phyloP scores from a whole-genome alignment of 2,329 filamentous ascomycete species.

The Aspergillus brunneoviolaceus region DNA sequence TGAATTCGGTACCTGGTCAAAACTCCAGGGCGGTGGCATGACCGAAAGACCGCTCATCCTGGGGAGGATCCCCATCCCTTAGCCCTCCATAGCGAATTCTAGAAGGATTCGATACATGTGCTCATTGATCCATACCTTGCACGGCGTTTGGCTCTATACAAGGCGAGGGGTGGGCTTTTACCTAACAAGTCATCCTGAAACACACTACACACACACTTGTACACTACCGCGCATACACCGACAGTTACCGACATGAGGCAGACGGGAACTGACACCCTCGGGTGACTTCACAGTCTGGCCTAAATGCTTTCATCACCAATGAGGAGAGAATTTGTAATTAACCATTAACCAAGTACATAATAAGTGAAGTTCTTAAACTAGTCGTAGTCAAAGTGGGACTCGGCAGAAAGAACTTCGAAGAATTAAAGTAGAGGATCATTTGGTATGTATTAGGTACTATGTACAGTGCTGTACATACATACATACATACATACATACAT shows the following conservation, averaged over 20 bases:
- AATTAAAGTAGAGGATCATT: neutral
- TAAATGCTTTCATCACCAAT: neutral
- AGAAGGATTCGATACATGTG: conserved; percentile 19
- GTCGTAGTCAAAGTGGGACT: neutral
- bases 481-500: neutral
- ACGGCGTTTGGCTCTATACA: neutral
- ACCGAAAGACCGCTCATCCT: neutral
- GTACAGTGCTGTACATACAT: neutral
- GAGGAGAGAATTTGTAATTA: neutral
- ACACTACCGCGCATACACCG: neutral
- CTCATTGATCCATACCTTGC: neutral
- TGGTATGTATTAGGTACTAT: neutral
- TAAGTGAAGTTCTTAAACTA: neutral
- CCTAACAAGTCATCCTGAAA: conserved; percentile 4
- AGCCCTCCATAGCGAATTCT: conserved; percentile 7
- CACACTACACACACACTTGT: neutral
- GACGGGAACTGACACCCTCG: neutral
- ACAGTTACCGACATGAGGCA: neutral
- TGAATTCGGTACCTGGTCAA: neutral
- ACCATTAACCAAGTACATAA: neutral
- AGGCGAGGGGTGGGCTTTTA: neutral
- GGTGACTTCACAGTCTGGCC: neutral
- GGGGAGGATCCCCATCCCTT: neutral
- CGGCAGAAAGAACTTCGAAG: neutral
- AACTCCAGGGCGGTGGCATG: conserved; percentile 3